Evolutionary conservation across 257 asterid species (phyloP), one percentile per base, ranked within the genome.

Genomic region (Ilex aquifolium): DNA sequence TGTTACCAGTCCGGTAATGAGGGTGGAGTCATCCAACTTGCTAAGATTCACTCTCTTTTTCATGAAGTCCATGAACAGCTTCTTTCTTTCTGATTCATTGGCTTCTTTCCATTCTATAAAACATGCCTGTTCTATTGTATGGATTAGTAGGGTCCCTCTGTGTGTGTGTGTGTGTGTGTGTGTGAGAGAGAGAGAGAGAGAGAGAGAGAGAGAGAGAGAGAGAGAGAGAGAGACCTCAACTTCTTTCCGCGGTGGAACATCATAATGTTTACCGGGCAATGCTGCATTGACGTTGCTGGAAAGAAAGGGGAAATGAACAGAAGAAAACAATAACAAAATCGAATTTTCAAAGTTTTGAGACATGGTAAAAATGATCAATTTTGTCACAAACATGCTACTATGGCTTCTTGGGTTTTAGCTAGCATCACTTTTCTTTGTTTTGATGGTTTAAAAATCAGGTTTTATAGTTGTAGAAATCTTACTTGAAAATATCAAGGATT

Each of bases 221-320:
- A 54, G 76, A 60, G 69, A 53, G 59, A 40, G 75, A n/a, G 68
- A 62, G 80, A 88, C 96, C 96, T 83, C 62, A 46, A 91, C 75
- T 49, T 84, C 85, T 30, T 78, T 44, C 5, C 54, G 61, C 10
- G 84, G 69, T 32, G 96, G 98, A 42, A 63, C 86, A 64, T 82
- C 83, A 27, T 83, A 86, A 56, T 91, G 96, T 79, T 88, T 91
- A 11, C 97, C 95, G 30, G 98, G 98, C 75, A 91, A 73, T 56
- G 98, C 88, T 21, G 78, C 67, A 60, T 88, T 91, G 62, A 91
- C 83, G 10, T 84, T 78, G 80, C 95, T 86, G 88, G 27, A 14
- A 2, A 63, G 58, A 21, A 21, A 21, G 27, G 27, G 27, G 27
- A 21, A 21, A 21, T 21, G 61, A 36, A 29, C n/a, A 62, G 50